Evolutionary conservation across 2,329 filamentous ascomycete genomes (phyloP), one percentile per base, ranked within the genome.

Genomic region (Pseudovirgaria hyperparasitica): DNA sequence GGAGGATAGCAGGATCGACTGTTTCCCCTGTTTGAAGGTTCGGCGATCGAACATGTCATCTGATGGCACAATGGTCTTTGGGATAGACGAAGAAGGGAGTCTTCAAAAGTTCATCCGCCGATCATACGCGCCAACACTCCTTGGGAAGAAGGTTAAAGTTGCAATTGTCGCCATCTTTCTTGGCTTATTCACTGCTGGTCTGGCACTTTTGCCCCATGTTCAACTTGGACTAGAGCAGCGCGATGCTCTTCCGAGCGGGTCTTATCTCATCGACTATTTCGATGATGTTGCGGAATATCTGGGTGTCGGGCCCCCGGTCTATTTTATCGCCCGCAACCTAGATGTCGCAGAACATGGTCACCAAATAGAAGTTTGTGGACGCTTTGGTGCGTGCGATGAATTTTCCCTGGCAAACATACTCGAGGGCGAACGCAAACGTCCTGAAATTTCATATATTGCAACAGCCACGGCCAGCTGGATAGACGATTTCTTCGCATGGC

Each of bases 211-310:
- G 10, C 92, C 90, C 0, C 71, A 77, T 37, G 74, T 98, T 11
- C 59, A 87, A 40, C 71, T 98, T 22, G 90, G 90, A 0, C 65
- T 98, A 16, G 90, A 98, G 46, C 90, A 98, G 57, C 76, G 90
- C 11, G 87, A 94, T 29, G 90, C 90, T 8, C 80, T 98, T 31
- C 90, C 90, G 0, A 82, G 81, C 37, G 86, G 82, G 43, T 96
- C 87, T 1, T 98, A 98, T 50, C 63, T 98, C 26, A 93, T 98
- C 35, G 73, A 80, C 7, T 98, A 93, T 54, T 98, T 98, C 57
- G 85, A 96, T 45, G 90, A 98, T 49, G 63, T 98, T 16, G 92
- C 94, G 50, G 74, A 75, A 33, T 98, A 98, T 50, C 79, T 96
- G 42, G 81, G 86, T 34, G 76, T 76, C 10, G 92, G 90, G 0